A percentile compares a stretch with the other conserved stretches of the same genome.
These are phyloP conservation scores for Suillus cothurnatus DNA, from an alignment of 768 basidiomycete genomes.

Conservation along the genomic window DNA sequence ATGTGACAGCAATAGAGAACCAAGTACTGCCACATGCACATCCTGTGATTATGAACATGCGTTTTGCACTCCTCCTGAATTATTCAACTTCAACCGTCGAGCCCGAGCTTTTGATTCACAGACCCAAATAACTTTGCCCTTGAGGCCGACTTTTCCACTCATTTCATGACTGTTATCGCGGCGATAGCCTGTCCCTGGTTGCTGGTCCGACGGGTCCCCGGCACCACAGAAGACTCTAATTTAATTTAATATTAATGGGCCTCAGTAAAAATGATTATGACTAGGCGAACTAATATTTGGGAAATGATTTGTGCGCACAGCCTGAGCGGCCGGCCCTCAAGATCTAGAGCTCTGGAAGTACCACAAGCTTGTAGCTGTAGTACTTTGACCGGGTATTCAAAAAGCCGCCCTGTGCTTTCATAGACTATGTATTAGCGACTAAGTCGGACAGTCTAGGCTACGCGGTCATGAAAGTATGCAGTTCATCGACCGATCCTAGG, in stretches of 20 bases:
- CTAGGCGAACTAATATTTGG: not conserved
- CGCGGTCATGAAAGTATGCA: slow-evolving; percentile 1
- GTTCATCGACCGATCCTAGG: not conserved
- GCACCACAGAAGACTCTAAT: not conserved
- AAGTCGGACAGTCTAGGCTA: not conserved
- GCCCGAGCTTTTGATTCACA: not conserved
- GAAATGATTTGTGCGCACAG: not conserved
- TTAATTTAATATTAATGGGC: too few species aligned
- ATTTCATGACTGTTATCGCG: not conserved
- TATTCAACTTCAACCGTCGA: not conserved
- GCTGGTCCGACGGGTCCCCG: not conserved
- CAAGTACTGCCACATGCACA: not conserved
- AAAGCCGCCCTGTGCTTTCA: slow-evolving; percentile 3
- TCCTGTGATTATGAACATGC: not conserved
- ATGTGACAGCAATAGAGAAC: not conserved
- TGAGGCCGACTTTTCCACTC: not conserved
- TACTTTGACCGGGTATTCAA: not conserved
- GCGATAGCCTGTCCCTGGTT: not conserved
- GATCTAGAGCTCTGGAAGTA: slow-evolving; percentile 2
- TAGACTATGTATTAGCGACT: not conserved
- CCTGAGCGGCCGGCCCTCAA: not conserved
- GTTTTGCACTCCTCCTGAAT: not conserved
- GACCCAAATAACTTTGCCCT: not conserved
- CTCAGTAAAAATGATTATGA: too few species aligned
- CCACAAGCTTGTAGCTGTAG: not conserved